Evolutionary conservation across 202 grass and related monocot genomes (phyloP).

Genomic region (Elaeis oleifera): DNA sequence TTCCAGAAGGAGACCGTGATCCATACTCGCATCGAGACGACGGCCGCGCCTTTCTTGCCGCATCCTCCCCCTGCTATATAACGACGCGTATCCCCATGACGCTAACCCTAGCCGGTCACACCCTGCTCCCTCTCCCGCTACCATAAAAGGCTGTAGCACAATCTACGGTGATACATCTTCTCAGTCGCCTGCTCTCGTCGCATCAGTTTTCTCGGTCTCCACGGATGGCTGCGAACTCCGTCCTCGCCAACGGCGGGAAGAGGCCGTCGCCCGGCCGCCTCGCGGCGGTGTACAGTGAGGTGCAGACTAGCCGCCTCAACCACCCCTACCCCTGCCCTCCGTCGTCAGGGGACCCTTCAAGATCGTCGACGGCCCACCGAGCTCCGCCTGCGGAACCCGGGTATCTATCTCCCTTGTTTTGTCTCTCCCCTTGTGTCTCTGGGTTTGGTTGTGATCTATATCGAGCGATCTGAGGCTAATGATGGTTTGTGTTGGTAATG

Average conservation of each 20-base stretch:
- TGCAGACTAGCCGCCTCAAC: slow-evolving; percentile 26
- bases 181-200: background rate
- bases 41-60: no score
- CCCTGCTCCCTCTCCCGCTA: no score
- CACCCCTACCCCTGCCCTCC: slow-evolving; percentile 19
- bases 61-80: no score
- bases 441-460: no score
- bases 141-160: background rate
- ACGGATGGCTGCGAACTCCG: background rate
- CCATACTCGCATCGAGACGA: no score
- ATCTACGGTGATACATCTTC: background rate
- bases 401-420: background rate
- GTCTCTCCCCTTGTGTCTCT: no score
- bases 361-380: slow-evolving; percentile 17
- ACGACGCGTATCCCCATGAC: no score
- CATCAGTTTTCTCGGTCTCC: background rate
- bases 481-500: no score
- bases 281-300: slow-evolving; percentile 21
- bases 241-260: slow-evolving; percentile 1
- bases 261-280: slow-evolving; percentile 4
- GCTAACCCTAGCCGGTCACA: no score
- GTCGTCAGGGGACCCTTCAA: slow-evolving; percentile 15
- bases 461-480: no score
- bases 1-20: no score
- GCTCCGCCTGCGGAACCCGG: slow-evolving; percentile 21